phyloP scores from a whole-genome alignment of 1,284 basidiomycete species.

The Austropuccinia psidii region DNA sequence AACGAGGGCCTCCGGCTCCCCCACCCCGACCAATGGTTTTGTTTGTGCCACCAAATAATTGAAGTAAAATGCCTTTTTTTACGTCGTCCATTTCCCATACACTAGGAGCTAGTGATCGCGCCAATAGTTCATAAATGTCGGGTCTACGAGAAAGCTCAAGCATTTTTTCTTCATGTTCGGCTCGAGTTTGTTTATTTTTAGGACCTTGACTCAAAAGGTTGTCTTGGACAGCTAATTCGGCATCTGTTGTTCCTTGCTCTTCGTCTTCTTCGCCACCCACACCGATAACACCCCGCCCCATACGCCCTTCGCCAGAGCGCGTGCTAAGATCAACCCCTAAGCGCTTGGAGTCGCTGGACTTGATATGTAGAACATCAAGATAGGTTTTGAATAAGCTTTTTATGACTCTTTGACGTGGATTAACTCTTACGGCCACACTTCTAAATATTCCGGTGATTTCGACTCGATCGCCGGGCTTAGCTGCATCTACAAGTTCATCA shows the following conservation, averaged over 20 bases:
- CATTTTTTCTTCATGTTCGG: conserved; percentile 57
- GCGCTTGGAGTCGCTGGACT: conserved; percentile 61
- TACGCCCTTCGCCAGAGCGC: conserved; percentile 54
- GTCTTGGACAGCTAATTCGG: background rate
- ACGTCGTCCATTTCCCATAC: conserved; percentile 99
- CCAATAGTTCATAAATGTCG: conserved; percentile 80
- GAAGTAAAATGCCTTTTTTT: conserved; percentile 92
- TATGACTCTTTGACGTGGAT: conserved; percentile 80
- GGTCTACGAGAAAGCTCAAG: conserved; percentile 62
- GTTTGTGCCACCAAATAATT: conserved; percentile 95
- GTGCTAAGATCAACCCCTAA: conserved; percentile 76
- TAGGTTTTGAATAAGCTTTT: conserved; percentile 97
- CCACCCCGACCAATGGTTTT: conserved; percentile 88
- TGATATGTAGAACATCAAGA: conserved; percentile 87
- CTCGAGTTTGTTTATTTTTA: conserved; percentile 51
- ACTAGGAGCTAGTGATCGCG: conserved; percentile 79
- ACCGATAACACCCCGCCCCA: conserved; percentile 50
- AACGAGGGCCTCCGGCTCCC: conserved; percentile 87
- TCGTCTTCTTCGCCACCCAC: conserved; percentile 52
- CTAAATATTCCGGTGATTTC: conserved; percentile 90
- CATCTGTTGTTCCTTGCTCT: conserved; percentile 50
- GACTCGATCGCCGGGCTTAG: conserved; percentile 90
- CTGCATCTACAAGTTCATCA: conserved; percentile 89
- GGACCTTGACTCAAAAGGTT: background rate
- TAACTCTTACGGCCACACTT: conserved; percentile 84